Percentiles rank a stretch among this genome's conserved stretches.
These are phyloP conservation scores for Trapa bicornis DNA, from an alignment of 345 rosid species.

Conservation along the genomic window DNA sequence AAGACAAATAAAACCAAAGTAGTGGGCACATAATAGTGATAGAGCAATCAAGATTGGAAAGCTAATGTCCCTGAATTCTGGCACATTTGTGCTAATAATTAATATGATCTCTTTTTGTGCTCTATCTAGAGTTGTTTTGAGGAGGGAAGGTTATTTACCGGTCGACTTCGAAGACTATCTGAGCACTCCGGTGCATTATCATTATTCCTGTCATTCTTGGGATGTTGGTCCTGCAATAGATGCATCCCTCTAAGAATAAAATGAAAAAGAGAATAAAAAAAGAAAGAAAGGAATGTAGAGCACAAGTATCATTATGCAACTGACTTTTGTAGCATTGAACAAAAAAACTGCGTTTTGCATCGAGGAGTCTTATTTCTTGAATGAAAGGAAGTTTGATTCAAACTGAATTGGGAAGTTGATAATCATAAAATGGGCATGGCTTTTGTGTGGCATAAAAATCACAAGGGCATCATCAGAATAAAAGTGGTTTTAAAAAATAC, in stretches of 20 bases:
- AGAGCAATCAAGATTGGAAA: neutral
- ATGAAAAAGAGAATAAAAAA: no score
- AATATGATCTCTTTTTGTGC: no score
- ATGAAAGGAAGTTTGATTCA: neutral
- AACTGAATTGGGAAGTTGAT: neutral
- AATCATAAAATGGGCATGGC: neutral
- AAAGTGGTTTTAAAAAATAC: neutral
- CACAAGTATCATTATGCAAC: no score
- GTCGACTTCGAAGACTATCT: slow-evolving; percentile 37
- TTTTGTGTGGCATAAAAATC: neutral
- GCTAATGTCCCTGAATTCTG: neutral
- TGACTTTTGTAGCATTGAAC: no score
- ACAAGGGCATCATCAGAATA: neutral
- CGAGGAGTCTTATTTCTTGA: neutral
- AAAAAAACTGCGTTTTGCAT: neutral
- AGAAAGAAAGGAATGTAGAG: no score
- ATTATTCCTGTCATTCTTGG: slow-evolving; percentile 17
- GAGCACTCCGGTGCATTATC: slow-evolving; percentile 24
- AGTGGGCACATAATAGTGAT: neutral
- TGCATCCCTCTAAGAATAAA: neutral
- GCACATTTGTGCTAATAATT: no score
- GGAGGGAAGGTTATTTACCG: slow-evolving; percentile 1
- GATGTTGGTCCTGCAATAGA: neutral
- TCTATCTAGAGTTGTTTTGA: no score
- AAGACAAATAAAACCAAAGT: neutral